These are phyloP conservation scores for Alternaria gaisen DNA, from an alignment of 2,329 filamentous ascomycete genomes.

Conservation along the genomic window DNA sequence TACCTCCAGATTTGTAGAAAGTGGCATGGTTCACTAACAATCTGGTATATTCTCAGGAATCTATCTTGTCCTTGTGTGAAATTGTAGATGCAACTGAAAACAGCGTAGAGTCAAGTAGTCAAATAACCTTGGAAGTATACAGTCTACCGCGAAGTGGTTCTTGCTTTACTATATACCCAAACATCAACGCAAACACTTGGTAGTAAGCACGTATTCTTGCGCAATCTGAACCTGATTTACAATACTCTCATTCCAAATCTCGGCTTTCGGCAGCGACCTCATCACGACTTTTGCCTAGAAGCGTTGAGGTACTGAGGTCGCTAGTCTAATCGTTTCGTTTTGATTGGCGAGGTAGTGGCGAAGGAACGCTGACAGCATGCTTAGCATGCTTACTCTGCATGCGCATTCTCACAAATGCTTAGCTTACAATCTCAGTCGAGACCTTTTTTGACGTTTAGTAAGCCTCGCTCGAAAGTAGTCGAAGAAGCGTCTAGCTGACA, in stretches of 20 bases:
- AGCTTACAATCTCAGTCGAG: not conserved
- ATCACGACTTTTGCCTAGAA: not conserved
- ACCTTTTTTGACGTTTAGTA: not conserved
- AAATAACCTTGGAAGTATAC: not conserved
- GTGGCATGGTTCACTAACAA: slow-evolving; percentile 37
- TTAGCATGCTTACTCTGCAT: slow-evolving; percentile 36
- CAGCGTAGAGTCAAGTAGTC: not conserved
- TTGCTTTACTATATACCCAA: not conserved
- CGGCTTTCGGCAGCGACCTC: not conserved
- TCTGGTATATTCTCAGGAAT: not conserved
- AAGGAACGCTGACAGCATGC: slow-evolving; percentile 30
- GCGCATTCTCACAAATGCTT: not conserved
- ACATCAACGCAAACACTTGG: not conserved
- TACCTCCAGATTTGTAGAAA: slow-evolving; percentile 35
- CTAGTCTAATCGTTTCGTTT: slow-evolving; percentile 21
- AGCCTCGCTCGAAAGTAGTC: not conserved
- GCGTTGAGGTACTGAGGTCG: not conserved
- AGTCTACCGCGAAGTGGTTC: not conserved
- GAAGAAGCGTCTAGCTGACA: not conserved
- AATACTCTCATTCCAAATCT: not conserved
- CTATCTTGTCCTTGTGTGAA: not conserved
- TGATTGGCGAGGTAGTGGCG: slow-evolving; percentile 20
- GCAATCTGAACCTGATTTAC: not conserved
- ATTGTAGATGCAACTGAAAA: not conserved
- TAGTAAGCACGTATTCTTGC: not conserved